phyloP scores from a whole-genome alignment of 768 basidiomycete genomes.

The Auricularia sp. region DNA sequence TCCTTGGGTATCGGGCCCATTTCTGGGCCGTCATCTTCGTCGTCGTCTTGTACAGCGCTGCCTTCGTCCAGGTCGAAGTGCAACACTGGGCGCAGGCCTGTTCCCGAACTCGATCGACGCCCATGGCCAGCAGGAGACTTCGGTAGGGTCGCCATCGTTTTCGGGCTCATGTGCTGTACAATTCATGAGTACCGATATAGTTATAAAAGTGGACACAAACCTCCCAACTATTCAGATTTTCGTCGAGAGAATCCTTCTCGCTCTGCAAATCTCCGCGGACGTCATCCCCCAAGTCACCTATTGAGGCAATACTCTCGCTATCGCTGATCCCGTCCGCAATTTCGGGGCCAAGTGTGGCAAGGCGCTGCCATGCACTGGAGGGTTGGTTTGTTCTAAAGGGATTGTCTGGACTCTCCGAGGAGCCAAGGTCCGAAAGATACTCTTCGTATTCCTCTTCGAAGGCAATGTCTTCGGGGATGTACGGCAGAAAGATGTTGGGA shows the following conservation, averaged over 20 bases:
- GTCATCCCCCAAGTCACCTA: slow-evolving; percentile 71
- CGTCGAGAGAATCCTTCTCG: slow-evolving; percentile 38
- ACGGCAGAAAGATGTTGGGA: slow-evolving; percentile 76
- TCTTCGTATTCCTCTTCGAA: slow-evolving; percentile 97
- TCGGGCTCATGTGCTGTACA: slow-evolving; percentile 84
- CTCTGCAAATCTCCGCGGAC: slow-evolving; percentile 50
- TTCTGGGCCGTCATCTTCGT: slow-evolving; percentile 63
- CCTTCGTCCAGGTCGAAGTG: slow-evolving; percentile 68
- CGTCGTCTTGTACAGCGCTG: slow-evolving; percentile 49
- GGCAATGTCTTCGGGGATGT: slow-evolving; percentile 86
- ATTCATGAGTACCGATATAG: slow-evolving; percentile 2
- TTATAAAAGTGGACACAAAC: slow-evolving; percentile 32
- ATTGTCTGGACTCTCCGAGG: slow-evolving; percentile 33
- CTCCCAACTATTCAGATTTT: slow-evolving; percentile 95
- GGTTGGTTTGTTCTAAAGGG: slow-evolving; percentile 23
- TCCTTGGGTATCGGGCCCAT: slow-evolving; percentile 71
- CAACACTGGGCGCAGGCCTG: slow-evolving; percentile 73
- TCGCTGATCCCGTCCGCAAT: slow-evolving; percentile 88
- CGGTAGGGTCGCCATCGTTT: slow-evolving; percentile 86
- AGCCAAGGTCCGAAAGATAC: slow-evolving; percentile 80
- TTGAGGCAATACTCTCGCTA: slow-evolving; percentile 84
- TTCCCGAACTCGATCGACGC: slow-evolving; percentile 73
- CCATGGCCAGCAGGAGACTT: slow-evolving; percentile 75
- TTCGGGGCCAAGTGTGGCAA: slow-evolving; percentile 69
- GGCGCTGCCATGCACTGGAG: slow-evolving; percentile 60